Conservation (phyloP, 257 asterid genomes). For the Marsdenia floribunda region DNA sequence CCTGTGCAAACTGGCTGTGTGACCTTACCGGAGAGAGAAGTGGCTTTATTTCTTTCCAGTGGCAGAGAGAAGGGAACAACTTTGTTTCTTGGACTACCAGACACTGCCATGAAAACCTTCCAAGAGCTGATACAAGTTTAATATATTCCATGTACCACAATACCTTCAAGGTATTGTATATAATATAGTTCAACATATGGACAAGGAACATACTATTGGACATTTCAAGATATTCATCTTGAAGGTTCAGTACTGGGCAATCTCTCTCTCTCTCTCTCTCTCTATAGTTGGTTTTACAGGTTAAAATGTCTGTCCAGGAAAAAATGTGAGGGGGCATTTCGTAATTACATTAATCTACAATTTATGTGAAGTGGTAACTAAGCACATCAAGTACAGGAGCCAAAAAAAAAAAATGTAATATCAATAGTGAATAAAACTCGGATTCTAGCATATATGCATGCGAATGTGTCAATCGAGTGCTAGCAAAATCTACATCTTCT, state of each 20-base stretch:
- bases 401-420: background rate
- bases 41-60: constrained; percentile 13
- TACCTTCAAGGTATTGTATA: no score
- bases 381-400: background rate
- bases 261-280: background rate
- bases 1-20: constrained; percentile 17
- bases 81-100: constrained; percentile 21
- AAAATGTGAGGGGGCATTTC: background rate
- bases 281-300: background rate
- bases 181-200: background rate
- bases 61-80: constrained; percentile 17
- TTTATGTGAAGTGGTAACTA: background rate
- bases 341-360: background rate
- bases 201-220: background rate
- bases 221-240: background rate
- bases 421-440: background rate
- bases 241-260: background rate
- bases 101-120: constrained; percentile 21
- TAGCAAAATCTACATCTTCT: background rate
- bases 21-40: constrained; percentile 20
- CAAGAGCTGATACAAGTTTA: constrained; percentile 16
- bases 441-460: background rate
- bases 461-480: background rate
- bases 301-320: background rate
- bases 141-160: background rate